phyloP scores from a whole-genome alignment of 75 land plant species.

The Selaginella moellendorffii region DNA sequence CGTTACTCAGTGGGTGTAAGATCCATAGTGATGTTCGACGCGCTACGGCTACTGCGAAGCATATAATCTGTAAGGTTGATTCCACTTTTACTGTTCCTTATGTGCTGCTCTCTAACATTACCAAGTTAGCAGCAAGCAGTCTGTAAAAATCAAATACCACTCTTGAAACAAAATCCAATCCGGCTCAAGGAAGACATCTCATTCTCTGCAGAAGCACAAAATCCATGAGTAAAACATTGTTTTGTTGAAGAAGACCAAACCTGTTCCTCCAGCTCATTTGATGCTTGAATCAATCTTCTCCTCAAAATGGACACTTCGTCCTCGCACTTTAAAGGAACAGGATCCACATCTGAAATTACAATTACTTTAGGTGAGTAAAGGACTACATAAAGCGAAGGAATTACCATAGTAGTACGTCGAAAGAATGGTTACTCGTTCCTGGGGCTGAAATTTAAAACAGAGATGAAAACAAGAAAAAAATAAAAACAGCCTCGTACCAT shows the following conservation, averaged over 20 bases:
- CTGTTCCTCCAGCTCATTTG: neutral
- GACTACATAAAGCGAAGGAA: too few species aligned
- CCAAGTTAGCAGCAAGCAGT: neutral
- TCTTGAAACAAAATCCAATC: neutral
- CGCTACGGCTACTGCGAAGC: neutral
- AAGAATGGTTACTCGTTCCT: constrained; percentile 74
- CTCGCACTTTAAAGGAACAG: constrained; percentile 2
- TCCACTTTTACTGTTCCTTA: neutral
- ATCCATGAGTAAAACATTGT: neutral
- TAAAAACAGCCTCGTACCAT: constrained; percentile 69
- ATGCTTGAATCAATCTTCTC: neutral
- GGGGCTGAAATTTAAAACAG: constrained; percentile 52
- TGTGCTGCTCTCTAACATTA: neutral
- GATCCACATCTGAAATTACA: neutral
- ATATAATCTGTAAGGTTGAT: neutral
- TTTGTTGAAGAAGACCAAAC: neutral
- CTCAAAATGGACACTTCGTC: constrained; percentile 6
- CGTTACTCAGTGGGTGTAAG: neutral
- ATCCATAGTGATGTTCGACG: neutral
- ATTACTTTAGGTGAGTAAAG: too few species aligned
- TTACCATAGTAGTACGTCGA: constrained; percentile 96
- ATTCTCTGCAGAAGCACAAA: neutral
- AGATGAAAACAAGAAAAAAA: neutral
- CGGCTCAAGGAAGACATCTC: neutral
- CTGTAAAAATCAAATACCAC: neutral